Evolutionary conservation across 208 protist genomes (phyloP).

Genomic region (Crithidia brevicula): DNA sequence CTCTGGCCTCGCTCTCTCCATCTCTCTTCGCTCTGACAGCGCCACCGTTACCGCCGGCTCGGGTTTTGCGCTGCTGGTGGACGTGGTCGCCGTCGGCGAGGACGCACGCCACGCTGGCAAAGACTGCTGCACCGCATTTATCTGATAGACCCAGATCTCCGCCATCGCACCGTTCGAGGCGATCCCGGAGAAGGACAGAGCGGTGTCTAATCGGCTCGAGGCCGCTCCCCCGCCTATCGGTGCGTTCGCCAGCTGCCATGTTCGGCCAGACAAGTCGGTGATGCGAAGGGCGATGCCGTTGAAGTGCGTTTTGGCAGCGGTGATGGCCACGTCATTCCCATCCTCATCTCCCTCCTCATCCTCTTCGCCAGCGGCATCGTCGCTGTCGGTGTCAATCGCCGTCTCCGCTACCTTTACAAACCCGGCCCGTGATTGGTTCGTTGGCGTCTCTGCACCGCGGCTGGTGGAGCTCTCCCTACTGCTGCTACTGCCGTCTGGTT

Average conservation of each 20-base stretch:
- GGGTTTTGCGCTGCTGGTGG: too few species aligned
- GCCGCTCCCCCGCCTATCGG: not conserved
- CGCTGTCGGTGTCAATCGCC: not conserved
- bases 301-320: constrained; percentile 5
- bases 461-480: not conserved
- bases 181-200: constrained; percentile 14
- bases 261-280: constrained; percentile 2
- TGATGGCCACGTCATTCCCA: not conserved
- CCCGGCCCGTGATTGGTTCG: too few species aligned
- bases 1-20: too few species aligned
- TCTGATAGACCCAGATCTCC: constrained; percentile 12
- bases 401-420: not conserved
- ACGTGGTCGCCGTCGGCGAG: not conserved
- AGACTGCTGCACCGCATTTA: not conserved
- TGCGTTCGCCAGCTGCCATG: constrained; percentile 19
- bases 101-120: not conserved
- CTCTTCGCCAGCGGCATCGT: too few species aligned
- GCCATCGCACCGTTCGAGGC: constrained; percentile 17
- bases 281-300: constrained; percentile 21
- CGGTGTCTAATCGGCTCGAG: not conserved
- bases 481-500: not conserved
- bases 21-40: too few species aligned
- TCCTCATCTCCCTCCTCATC: not conserved
- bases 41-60: too few species aligned
- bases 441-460: not conserved